Conservation (phyloP, 192 early-diverging fungal species). For the Coemansia sp. region DNA sequence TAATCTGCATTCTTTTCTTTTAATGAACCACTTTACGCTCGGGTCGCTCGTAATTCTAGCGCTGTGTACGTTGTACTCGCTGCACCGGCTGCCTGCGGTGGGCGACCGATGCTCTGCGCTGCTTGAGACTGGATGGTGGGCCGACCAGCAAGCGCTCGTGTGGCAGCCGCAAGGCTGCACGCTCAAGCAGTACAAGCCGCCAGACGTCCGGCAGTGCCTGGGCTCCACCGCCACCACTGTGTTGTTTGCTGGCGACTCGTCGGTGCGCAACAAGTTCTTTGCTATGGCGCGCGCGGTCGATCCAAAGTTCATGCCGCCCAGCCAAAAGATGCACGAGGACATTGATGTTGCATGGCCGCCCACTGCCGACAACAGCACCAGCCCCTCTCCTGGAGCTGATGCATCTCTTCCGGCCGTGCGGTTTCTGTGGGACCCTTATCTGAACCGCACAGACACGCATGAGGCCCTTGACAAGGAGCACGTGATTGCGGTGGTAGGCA, state of each 20-base stretch:
- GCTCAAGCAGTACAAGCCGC: conserved; percentile 57
- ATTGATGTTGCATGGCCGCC: conserved; percentile 42
- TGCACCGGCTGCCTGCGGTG: background rate
- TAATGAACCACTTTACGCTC: background rate
- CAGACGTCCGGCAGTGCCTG: conserved; percentile 56
- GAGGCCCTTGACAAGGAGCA: conserved; percentile 17
- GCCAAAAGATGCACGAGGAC: conserved; percentile 38
- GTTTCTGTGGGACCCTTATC: conserved; percentile 77
- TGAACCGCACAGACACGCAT: conserved; percentile 54
- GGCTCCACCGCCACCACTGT: conserved; percentile 26
- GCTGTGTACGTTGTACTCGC: background rate
- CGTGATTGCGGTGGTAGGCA: conserved; percentile 45
- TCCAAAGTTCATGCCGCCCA: conserved; percentile 19
- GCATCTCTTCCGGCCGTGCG: conserved; percentile 44
- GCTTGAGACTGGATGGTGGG: conserved; percentile 57
- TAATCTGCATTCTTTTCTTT: background rate
- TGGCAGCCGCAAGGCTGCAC: conserved; percentile 70
- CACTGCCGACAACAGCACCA: background rate
- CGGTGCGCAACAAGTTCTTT: conserved; percentile 64
- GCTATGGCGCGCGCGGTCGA: conserved; percentile 57
- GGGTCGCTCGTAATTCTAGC: background rate
- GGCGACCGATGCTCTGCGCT: conserved; percentile 39
- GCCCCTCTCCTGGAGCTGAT: background rate
- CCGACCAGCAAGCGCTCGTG: conserved; percentile 36
- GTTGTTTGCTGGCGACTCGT: conserved; percentile 72